Conservation (phyloP, 495 filamentous ascomycete genomes). For the Penicillium roqueforti region DNA sequence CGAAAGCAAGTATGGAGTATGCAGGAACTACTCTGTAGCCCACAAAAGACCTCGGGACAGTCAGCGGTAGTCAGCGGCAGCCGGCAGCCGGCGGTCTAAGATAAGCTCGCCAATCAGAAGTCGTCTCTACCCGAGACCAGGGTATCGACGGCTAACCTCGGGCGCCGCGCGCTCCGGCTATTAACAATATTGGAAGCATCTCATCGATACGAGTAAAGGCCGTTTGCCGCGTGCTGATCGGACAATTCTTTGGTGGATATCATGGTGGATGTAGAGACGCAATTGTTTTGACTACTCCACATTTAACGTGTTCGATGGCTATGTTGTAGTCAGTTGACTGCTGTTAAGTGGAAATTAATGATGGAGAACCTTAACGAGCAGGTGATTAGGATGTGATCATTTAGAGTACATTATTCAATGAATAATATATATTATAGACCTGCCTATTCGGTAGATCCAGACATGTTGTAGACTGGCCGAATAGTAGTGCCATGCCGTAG, state of each 20-base stretch:
- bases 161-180: conserved; percentile 7
- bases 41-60: neutral
- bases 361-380: neutral
- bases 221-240: neutral
- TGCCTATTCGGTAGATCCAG: neutral
- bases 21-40: neutral
- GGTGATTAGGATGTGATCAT: neutral
- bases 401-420: neutral
- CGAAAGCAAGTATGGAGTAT: neutral
- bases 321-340: neutral
- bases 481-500: neutral
- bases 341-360: neutral
- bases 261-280: neutral
- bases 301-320: neutral
- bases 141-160: conserved; percentile 12
- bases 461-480: neutral
- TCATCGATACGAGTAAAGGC: neutral
- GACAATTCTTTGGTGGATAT: neutral
- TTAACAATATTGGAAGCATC: neutral
- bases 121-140: neutral
- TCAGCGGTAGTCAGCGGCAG: too few species aligned
- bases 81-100: neutral
- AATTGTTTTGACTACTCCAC: neutral
- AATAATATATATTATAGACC: neutral
- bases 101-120: neutral